Percentiles rank a stretch among this genome's conserved stretches.
phyloP scores from a whole-genome alignment of 352 stramenopile genomes.

The Globisporangium paroecandrum region DNA sequence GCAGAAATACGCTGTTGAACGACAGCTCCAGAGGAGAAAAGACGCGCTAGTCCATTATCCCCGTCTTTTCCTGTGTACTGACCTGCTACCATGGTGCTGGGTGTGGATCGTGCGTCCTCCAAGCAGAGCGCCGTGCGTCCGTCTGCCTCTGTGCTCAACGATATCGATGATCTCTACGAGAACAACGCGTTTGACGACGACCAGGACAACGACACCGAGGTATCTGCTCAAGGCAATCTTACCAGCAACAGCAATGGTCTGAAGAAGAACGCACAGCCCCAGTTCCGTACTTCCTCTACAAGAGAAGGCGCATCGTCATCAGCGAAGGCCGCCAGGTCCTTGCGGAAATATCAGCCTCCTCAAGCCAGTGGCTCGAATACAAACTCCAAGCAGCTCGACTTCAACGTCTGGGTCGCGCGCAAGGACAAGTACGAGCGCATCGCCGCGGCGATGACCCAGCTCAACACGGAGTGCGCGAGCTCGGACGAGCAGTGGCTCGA shows the following conservation, averaged over 20 bases:
- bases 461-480: conserved; percentile 61
- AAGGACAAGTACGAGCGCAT: conserved; percentile 88
- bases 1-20: neutral
- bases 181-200: conserved; percentile 73
- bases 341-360: neutral
- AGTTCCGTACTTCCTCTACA: neutral
- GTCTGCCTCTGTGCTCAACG: conserved; percentile 37
- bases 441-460: conserved; percentile 46
- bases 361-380: neutral
- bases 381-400: conserved; percentile 41
- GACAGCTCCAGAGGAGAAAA: neutral
- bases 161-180: conserved; percentile 76
- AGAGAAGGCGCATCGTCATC: neutral
- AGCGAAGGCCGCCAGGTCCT: neutral
- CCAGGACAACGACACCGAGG: conserved; percentile 21
- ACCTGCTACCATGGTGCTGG: conserved; percentile 24
- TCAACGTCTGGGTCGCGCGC: conserved; percentile 79
- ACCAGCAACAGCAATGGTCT: conserved; percentile 18
- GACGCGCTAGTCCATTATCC: neutral
- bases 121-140: conserved; percentile 27
- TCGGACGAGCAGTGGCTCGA: conserved; percentile 68
- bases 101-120: conserved; percentile 3
- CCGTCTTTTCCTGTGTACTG: neutral
- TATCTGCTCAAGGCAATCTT: conserved; percentile 4
- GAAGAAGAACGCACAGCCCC: neutral